These are phyloP conservation scores for Lindgomyces ingoldianus DNA, from an alignment of 495 filamentous ascomycete species.

Conservation along the genomic window DNA sequence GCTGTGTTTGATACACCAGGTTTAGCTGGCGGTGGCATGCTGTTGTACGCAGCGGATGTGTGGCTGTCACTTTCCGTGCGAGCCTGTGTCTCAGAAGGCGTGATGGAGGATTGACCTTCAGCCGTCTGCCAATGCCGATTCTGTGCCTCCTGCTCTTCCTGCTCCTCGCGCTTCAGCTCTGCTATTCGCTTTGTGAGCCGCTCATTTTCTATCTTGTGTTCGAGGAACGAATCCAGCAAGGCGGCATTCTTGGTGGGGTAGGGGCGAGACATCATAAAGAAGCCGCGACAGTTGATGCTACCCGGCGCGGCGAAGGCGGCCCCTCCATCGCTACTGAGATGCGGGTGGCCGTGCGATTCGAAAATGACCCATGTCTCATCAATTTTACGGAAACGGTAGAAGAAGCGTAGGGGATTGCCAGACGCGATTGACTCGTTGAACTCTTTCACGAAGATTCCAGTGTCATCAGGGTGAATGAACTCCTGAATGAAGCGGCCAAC, in stretches of 20 bases:
- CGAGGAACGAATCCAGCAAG: constrained; percentile 87
- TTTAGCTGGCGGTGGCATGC: constrained; percentile 71
- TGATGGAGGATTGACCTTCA: constrained; percentile 14
- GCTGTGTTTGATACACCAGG: constrained; percentile 61
- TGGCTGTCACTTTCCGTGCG: constrained; percentile 30
- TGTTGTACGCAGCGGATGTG: constrained; percentile 41
- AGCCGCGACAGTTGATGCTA: constrained; percentile 75
- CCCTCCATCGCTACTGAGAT: constrained; percentile 70
- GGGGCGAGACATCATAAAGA: constrained; percentile 91
- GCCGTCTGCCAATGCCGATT: constrained; percentile 25
- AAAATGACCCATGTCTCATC: constrained; percentile 77
- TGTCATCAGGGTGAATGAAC: constrained; percentile 87
- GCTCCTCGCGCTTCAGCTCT: constrained; percentile 82
- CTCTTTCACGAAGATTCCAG: constrained; percentile 78
- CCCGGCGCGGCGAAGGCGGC: constrained; percentile 61
- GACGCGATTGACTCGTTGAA: constrained; percentile 89
- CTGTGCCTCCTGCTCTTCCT: constrained; percentile 64
- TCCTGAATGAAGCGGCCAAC: constrained; percentile 72
- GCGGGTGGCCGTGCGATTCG: constrained; percentile 88
- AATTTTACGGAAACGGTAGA: constrained; percentile 81
- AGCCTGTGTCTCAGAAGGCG: constrained; percentile 47
- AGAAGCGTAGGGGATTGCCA: constrained; percentile 76
- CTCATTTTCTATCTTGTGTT: constrained; percentile 98
- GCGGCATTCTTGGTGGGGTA: constrained; percentile 86
- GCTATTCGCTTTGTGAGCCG: constrained; percentile 78